These are phyloP conservation scores for Obba rivulosa DNA, from an alignment of 768 basidiomycete species.

Conservation along the genomic window DNA sequence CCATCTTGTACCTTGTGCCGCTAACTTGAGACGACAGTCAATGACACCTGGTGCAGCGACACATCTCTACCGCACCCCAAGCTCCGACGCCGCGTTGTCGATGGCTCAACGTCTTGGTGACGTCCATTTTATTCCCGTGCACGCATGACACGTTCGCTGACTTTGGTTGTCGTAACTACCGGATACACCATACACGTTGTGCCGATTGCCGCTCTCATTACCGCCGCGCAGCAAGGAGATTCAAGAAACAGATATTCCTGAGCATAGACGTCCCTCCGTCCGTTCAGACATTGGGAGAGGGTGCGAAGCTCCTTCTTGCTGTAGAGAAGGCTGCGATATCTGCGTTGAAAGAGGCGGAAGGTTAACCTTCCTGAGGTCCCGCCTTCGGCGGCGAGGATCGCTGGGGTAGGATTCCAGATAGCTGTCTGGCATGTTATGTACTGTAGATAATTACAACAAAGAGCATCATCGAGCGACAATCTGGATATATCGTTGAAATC, in stretches of 20 bases:
- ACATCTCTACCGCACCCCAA: slow-evolving; percentile 55
- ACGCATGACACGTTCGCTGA: slow-evolving; percentile 9
- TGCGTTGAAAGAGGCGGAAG: slow-evolving; percentile 27
- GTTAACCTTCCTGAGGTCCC: too few species aligned
- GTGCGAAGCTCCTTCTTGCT: slow-evolving; percentile 42
- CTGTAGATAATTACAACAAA: too few species aligned
- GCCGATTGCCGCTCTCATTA: not conserved
- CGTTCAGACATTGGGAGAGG: slow-evolving; percentile 39
- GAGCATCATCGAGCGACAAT: too few species aligned
- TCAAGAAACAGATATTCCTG: slow-evolving; percentile 65
- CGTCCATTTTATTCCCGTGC: slow-evolving; percentile 15
- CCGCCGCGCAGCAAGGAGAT: slow-evolving; percentile 47
- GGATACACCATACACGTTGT: not conserved
- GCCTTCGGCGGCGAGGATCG: too few species aligned
- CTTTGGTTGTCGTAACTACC: slow-evolving; percentile 9
- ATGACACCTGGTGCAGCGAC: slow-evolving; percentile 42
- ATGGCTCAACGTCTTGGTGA: slow-evolving; percentile 82
- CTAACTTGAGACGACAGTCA: slow-evolving; percentile 6
- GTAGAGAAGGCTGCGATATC: slow-evolving; percentile 59
- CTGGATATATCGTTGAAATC: slow-evolving; percentile 1
- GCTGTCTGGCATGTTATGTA: too few species aligned
- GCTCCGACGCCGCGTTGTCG: slow-evolving; percentile 57
- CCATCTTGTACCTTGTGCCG: not conserved
- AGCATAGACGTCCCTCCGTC: slow-evolving; percentile 53
- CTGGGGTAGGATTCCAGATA: too few species aligned